phyloP scores from a whole-genome alignment of 495 filamentous ascomycete species.

The Tetracladium setigerum region DNA sequence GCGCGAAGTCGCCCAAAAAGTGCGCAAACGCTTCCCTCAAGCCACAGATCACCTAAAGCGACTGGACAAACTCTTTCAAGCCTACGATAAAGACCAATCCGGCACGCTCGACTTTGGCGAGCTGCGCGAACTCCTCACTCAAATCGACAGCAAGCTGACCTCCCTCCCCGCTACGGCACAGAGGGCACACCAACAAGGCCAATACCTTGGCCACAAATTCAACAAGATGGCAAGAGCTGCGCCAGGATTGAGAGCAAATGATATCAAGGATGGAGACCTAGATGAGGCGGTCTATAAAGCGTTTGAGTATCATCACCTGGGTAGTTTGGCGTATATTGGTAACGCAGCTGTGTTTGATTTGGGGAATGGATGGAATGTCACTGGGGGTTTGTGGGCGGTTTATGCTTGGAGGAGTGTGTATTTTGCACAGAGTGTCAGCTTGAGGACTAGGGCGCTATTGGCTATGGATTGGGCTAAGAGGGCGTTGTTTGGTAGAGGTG shows the following conservation, averaged over 20 bases:
- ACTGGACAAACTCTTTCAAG: conserved; percentile 78
- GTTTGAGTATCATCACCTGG: conserved; percentile 90
- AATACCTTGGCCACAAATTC: conserved; percentile 90
- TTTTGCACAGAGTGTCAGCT: conserved; percentile 95
- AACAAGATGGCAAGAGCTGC: conserved; percentile 80
- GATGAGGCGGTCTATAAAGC: conserved; percentile 93
- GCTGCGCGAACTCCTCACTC: conserved; percentile 74
- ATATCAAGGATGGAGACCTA: conserved; percentile 79
- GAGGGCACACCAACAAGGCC: conserved; percentile 91
- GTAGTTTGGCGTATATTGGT: conserved; percentile 90
- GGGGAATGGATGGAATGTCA: conserved; percentile 61
- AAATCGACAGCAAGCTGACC: conserved; percentile 87
- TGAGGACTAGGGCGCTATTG: conserved; percentile 80
- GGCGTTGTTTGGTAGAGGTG: conserved; percentile 91
- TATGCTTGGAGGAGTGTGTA: conserved; percentile 97
- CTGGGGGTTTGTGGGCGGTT: conserved; percentile 83
- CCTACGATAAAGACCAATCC: conserved; percentile 87
- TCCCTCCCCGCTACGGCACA: conserved; percentile 88
- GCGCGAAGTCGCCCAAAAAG: conserved; percentile 70
- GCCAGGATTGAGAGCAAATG: conserved; percentile 69
- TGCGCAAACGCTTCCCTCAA: conserved; percentile 88
- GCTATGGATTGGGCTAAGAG: conserved; percentile 99
- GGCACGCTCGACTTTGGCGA: conserved; percentile 93
- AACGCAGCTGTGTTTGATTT: conserved; percentile 94
- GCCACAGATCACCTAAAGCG: conserved; percentile 83